phyloP scores from a whole-genome alignment of 345 rosid species.

The Jatropha curcas region DNA sequence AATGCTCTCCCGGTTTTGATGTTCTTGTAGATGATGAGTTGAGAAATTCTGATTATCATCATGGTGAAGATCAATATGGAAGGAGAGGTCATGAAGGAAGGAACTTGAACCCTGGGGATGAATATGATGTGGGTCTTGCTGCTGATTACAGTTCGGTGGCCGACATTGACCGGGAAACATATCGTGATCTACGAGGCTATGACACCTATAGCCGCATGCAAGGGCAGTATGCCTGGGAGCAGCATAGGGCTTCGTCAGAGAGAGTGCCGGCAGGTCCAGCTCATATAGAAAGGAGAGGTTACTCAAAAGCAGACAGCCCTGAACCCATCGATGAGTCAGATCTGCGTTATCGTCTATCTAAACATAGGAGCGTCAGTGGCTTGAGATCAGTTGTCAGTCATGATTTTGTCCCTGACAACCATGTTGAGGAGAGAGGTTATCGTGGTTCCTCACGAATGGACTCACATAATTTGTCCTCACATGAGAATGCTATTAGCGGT shows the following conservation, averaged over 20 bases:
- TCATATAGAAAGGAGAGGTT: constrained; percentile 53
- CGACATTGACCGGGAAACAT: constrained; percentile 50
- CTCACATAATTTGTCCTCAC: constrained; percentile 27
- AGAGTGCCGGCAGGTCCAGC: constrained; percentile 36
- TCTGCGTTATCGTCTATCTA: constrained; percentile 67
- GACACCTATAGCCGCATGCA: constrained; percentile 53
- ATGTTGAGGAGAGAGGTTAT: constrained; percentile 42
- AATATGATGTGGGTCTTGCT: constrained; percentile 48
- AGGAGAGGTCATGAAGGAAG: constrained; percentile 57
- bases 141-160: constrained; percentile 47
- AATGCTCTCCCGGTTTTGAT: constrained; percentile 96
- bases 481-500: constrained; percentile 51
- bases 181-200: constrained; percentile 43
- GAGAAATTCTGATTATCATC: constrained; percentile 65
- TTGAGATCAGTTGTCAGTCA: constrained; percentile 64
- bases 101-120: constrained; percentile 49
- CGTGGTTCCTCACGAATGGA: constrained; percentile 50
- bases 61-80: constrained; percentile 67
- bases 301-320: constrained; percentile 47
- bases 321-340: constrained; percentile 54
- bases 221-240: constrained; percentile 63
- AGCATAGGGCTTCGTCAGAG: constrained; percentile 53
- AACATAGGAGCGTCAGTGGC: constrained; percentile 63
- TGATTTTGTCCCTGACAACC: constrained; percentile 46
- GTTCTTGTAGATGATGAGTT: constrained; percentile 92